phyloP scores from a whole-genome alignment of 2,329 filamentous ascomycete genomes.

The Penicillium occitanis region DNA sequence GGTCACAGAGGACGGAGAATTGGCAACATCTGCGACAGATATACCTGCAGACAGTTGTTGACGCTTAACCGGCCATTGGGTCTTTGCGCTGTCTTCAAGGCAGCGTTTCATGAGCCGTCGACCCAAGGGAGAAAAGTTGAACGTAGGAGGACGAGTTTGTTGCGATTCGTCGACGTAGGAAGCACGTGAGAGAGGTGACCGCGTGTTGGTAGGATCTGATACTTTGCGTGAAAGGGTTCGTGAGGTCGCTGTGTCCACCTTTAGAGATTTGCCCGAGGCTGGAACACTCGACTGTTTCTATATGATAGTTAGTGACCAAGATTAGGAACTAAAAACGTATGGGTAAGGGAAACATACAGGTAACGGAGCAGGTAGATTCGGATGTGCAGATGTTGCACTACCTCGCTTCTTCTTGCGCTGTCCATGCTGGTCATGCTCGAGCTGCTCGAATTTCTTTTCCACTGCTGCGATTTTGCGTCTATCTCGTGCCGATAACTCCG shows the following conservation, averaged over 20 bases:
- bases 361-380: slow-evolving; percentile 46
- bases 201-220: slow-evolving; percentile 18
- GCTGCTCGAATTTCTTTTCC: slow-evolving; percentile 61
- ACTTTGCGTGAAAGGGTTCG: slow-evolving; percentile 3
- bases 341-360: slow-evolving; percentile 18
- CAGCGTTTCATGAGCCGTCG: slow-evolving; percentile 46
- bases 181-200: slow-evolving; percentile 30
- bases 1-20: slow-evolving; percentile 2
- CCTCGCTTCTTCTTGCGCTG: slow-evolving; percentile 58
- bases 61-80: slow-evolving; percentile 33
- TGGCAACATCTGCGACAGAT: background rate
- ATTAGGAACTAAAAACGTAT: background rate
- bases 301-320: background rate
- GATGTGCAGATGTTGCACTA: slow-evolving; percentile 55
- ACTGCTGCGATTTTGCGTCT: slow-evolving; percentile 63
- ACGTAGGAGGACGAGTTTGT: slow-evolving; percentile 37
- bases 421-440: slow-evolving; percentile 57
- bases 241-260: slow-evolving; percentile 30
- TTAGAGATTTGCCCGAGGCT: slow-evolving; percentile 27
- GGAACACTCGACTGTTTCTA: slow-evolving; percentile 37
- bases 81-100: slow-evolving; percentile 40
- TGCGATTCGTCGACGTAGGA: slow-evolving; percentile 44
- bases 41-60: slow-evolving; percentile 24
- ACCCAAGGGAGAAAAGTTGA: slow-evolving; percentile 41
- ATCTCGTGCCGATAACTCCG: slow-evolving; percentile 61